phyloP scores from a whole-genome alignment of 1,284 basidiomycete genomes.

The Microbotryum lychnidis-dioicae region DNA sequence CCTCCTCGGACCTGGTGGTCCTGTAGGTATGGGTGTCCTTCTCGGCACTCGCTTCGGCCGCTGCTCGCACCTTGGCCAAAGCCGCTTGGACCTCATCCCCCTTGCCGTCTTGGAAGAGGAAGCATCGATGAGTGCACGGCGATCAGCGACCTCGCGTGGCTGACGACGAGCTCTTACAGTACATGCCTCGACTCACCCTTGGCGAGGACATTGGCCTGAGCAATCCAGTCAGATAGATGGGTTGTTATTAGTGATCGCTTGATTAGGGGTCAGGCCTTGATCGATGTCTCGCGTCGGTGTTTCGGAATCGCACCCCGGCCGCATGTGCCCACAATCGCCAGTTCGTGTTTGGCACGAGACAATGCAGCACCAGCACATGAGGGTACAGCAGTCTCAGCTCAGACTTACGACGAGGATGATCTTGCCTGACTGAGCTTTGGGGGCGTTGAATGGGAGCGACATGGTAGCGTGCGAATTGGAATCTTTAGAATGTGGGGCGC shows the following conservation, averaged over 20 bases:
- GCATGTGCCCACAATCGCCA: not conserved
- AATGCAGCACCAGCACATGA: not conserved
- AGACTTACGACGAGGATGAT: conserved; percentile 1
- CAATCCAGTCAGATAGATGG: too few relatives aligned
- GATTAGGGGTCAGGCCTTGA: too few relatives aligned
- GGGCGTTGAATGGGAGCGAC: not conserved
- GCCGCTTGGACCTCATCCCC: not conserved
- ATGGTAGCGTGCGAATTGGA: not conserved
- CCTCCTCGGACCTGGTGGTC: not conserved
- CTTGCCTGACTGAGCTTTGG: not conserved
- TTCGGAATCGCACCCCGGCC: too few relatives aligned
- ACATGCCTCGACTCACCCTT: not conserved
- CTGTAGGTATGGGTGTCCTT: not conserved
- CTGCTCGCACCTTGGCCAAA: not conserved
- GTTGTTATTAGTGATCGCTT: not conserved
- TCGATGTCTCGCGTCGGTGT: too few relatives aligned
- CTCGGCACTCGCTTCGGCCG: not conserved
- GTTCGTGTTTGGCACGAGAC: not conserved
- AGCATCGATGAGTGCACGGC: too few relatives aligned
- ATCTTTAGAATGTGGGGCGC: not conserved
- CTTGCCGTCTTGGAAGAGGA: not conserved
- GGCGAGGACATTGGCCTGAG: not conserved
- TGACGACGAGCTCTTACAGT: not conserved
- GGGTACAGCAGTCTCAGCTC: not conserved
- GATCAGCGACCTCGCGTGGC: not conserved